Percentiles rank a stretch among this genome's conserved stretches.
These are phyloP conservation scores for Cicer bijugum DNA, from an alignment of 306 rosid species.

Conservation along the genomic window DNA sequence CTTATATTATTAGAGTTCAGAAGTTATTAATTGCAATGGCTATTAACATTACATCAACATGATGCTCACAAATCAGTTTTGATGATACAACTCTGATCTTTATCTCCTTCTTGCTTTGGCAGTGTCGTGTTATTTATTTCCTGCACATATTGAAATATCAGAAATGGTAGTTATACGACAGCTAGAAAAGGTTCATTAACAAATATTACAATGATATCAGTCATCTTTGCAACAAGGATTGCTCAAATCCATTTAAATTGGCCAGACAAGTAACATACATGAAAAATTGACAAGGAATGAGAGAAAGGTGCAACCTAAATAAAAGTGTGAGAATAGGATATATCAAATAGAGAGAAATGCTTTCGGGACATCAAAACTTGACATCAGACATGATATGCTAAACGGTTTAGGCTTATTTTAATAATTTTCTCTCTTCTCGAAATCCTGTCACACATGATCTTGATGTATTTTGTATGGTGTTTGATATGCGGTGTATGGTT, in stretches of 20 bases:
- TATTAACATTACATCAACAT: conserved; percentile 39
- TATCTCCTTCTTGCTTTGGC: conserved; percentile 41
- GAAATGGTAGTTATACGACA: conserved; percentile 27
- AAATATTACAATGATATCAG: conserved; percentile 22
- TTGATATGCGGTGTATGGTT: too few relatives aligned
- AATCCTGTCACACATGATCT: too few relatives aligned
- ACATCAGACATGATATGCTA: too few relatives aligned
- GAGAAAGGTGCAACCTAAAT: conserved; percentile 1
- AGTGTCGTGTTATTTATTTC: conserved; percentile 49
- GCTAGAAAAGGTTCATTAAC: neutral
- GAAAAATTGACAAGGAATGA: conserved; percentile 1
- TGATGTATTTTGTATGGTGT: too few relatives aligned
- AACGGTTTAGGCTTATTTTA: too few relatives aligned
- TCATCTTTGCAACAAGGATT: conserved; percentile 19
- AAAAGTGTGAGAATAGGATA: neutral
- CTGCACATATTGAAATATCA: conserved; percentile 48
- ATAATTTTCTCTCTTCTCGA: too few relatives aligned
- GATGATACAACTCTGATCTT: conserved; percentile 27
- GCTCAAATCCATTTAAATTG: conserved; percentile 36
- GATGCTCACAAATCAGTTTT: conserved; percentile 40
- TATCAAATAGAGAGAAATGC: too few relatives aligned
- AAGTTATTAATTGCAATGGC: conserved; percentile 34
- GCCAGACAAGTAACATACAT: conserved; percentile 7
- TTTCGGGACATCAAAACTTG: too few relatives aligned
- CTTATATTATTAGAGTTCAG: conserved; percentile 35